Base-by-base conservation (phyloP, 352 stramenopile species). In the Globisporangium polare region DNA sequence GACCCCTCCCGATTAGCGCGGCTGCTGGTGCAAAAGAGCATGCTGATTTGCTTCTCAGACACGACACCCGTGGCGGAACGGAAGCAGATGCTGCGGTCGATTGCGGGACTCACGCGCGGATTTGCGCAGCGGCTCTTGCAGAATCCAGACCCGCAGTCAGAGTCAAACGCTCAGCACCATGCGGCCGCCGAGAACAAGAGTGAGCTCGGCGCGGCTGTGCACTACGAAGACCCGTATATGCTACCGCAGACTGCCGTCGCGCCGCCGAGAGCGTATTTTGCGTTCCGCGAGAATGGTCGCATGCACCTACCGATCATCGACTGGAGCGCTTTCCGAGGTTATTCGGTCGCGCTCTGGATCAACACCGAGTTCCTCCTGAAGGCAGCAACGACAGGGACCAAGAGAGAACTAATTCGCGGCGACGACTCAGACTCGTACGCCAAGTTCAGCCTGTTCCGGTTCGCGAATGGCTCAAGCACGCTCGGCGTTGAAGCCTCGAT, bases 291-390 rank as follows among this genome's bases (percentile, higher is more conserved):
- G 17, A 87, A 80, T 26, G 78, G 82, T 15, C 67, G 71, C n/a
- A 85, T 95, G 74, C 72, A 88, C 49, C 63, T 95, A 29, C 86
- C 86, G 5, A 77, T 89, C 24, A 71, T 95, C 33, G 80, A 92
- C 63, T 95, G 86, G 86, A 74, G 70, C 18, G 72, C 75, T 18
- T 95, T 95, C 61, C 80, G 86, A 26, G 83, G 83, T 0, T 95
- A 92, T 66, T 86, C 86, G 4, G 71, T 95, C 26, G 79, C 80
- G 37, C 41, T 95, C 24, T 95, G 86, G 86, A 68, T 93, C 41
- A 78, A 84, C 45, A 63, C 89, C 15, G 73, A 76, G 31, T 80
- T 80, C 46, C 33, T 60, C 9, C 27, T 54, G 8, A 26, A 20
- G 2, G 33, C 26, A 20, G 50, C 50, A 12, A 18, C 20, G 5